Evolutionary conservation across 1,139 yeast genomes (phyloP).

Genomic region (Candida labiduridarum): DNA sequence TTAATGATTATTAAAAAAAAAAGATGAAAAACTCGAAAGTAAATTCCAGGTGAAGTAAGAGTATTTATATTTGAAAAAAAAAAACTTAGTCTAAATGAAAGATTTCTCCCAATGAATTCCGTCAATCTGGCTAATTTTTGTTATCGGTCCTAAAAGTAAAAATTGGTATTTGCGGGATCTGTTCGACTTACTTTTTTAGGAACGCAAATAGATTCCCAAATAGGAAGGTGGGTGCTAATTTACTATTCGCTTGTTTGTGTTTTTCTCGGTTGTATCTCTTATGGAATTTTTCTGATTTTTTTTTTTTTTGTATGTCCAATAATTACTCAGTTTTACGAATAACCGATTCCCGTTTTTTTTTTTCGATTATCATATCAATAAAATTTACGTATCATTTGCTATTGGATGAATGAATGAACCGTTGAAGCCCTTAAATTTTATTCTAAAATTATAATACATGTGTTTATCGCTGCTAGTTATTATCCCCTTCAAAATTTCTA

Average conservation of each 20-base stretch:
- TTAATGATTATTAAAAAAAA: background rate
- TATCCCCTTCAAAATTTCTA: no score
- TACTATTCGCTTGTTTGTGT: background rate
- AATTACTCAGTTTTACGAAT: background rate
- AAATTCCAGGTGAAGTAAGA: background rate
- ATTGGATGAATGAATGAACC: background rate
- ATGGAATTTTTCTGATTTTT: no score
- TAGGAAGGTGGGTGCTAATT: conserved; percentile 8
- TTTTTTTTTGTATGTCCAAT: background rate
- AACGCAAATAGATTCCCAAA: background rate
- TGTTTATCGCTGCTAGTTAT: no score
- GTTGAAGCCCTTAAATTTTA: no score
- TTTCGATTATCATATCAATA: background rate
- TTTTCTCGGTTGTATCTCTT: no score
- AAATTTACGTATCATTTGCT: background rate
- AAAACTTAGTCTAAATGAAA: background rate
- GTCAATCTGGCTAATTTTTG: background rate
- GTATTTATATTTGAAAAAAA: background rate
- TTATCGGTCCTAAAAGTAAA: background rate
- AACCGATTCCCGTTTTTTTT: background rate
- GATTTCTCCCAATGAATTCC: background rate
- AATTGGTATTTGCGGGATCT: background rate
- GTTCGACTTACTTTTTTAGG: conserved; percentile 10
- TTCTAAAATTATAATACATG: no score
- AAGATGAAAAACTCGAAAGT: background rate